Evolutionary conservation across 2,329 filamentous ascomycete genomes (phyloP).

Genomic region (Epichloe brachyelytri): DNA sequence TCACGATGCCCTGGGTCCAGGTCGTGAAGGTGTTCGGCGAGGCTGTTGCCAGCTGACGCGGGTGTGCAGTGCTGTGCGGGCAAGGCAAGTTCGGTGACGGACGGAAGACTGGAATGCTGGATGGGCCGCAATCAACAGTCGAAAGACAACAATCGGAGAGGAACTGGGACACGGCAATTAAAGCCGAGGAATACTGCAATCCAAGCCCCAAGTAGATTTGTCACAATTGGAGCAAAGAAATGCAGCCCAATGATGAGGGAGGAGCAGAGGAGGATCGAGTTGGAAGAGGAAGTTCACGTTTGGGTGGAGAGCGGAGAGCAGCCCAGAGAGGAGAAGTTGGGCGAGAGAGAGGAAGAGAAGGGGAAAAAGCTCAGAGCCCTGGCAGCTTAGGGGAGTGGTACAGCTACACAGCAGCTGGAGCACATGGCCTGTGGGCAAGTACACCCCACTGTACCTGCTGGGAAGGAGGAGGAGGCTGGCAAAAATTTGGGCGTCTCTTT

Average conservation of each 20-base stretch:
- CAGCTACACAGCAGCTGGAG: too few species aligned
- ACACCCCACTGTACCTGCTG: too few species aligned
- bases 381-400: too few species aligned
- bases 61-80: not conserved
- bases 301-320: conserved; percentile 1
- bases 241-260: not conserved
- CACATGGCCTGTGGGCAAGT: too few species aligned
- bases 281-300: not conserved
- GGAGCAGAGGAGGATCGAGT: not conserved
- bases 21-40: not conserved
- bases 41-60: not conserved
- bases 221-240: not conserved
- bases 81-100: conserved; percentile 1
- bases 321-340: too few species aligned
- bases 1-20: not conserved
- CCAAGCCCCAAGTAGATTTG: not conserved
- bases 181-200: conserved; percentile 1
- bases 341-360: not conserved
- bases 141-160: not conserved
- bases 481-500: too few species aligned
- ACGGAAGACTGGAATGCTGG: conserved; percentile 9
- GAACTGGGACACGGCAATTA: not conserved
- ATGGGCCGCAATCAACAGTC: conserved; percentile 8
- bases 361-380: too few species aligned
- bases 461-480: too few species aligned